These are phyloP conservation scores for Asterella californica DNA, from an alignment of 225 moss, liverwort and hornwort species.

Conservation along the genomic window DNA sequence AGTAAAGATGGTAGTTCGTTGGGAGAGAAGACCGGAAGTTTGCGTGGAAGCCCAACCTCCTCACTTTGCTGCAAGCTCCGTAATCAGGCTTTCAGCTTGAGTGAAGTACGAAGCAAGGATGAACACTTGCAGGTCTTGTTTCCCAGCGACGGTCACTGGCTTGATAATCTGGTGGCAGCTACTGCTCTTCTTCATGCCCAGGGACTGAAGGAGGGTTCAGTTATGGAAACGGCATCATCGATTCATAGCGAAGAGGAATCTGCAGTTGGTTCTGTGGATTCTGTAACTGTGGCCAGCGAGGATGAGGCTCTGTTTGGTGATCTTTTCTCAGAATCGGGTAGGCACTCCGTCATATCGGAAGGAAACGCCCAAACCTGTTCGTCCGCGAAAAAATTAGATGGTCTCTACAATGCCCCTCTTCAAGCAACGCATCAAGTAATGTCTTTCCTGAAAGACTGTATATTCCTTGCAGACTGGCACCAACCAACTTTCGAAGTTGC, in stretches of 20 bases:
- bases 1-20: slow-evolving; percentile 28
- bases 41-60: slow-evolving; percentile 27
- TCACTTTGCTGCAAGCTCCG: slow-evolving; percentile 60
- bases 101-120: slow-evolving; percentile 55
- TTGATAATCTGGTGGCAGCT: slow-evolving; percentile 80
- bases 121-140: slow-evolving; percentile 86
- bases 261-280: slow-evolving; percentile 83
- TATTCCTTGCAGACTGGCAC: slow-evolving; percentile 88
- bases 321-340: slow-evolving; percentile 98
- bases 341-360: slow-evolving; percentile 88
- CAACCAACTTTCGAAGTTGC: slow-evolving; percentile 80
- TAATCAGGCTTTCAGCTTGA: slow-evolving; percentile 57
- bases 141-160: slow-evolving; percentile 70
- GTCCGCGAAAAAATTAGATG: slow-evolving; percentile 91
- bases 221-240: slow-evolving; percentile 82
- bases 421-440: slow-evolving; percentile 87
- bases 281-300: slow-evolving; percentile 95
- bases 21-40: slow-evolving; percentile 22
- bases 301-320: slow-evolving; percentile 99
- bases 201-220: slow-evolving; percentile 88
- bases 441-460: slow-evolving; percentile 77
- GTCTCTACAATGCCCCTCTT: slow-evolving; percentile 81
- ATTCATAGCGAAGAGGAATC: slow-evolving; percentile 98
- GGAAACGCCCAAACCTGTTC: slow-evolving; percentile 78
- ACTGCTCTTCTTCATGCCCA: slow-evolving; percentile 92